Base-by-base conservation (phyloP, 495 filamentous ascomycete species). In the Hypoxylon cercidicola region DNA sequence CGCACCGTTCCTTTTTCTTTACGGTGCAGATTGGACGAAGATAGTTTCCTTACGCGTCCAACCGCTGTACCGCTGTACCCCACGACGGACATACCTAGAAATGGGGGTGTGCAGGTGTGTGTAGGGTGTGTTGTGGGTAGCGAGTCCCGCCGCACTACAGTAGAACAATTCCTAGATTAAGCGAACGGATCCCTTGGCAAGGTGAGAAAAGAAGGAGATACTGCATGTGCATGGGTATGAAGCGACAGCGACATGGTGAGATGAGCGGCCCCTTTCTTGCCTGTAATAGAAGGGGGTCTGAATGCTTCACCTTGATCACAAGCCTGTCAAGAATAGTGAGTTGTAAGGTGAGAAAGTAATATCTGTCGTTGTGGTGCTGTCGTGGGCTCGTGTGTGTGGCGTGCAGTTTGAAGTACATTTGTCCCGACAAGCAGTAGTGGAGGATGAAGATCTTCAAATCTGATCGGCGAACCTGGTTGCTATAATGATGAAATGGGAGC, bases 401-500 rank as follows among this genome's bases (percentile, higher is more conserved):
- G 44, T 39, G 15, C 10, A 9, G 52, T 49, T 15, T 52, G 47
- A 16, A 19, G 15, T 66, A n/a, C n/a, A 18, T 5, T 20, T 40
- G 59, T 47, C 21, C 53, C 45, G 48, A 53, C 48, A 52, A 47
- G 10, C 40, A 48, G 49, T 58, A 54, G 57, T 64, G 65, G 65
- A 68, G 60, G 65, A 60, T 57, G 60, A 63, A 68, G 60, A 68
- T 68, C 65, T 68, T 46, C 49, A 55, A 64, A 68, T 64, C 65
- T 49, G 48, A 71, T 71, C 56, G 68, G 61, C 67, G 62, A 61
- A 16, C 57, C 43, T 55, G 67, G 52, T 69, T 54, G 53, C 55
- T 65, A 58, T 45, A 65, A 73, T 71, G 61, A 68, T 59, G 64
- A 70, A 68, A 70, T 73, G 55, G 39, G 54, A 61, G 46, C 60